phyloP scores from a whole-genome alignment of 2,329 filamentous ascomycete genomes.

The Aspergillus spinulosporus region DNA sequence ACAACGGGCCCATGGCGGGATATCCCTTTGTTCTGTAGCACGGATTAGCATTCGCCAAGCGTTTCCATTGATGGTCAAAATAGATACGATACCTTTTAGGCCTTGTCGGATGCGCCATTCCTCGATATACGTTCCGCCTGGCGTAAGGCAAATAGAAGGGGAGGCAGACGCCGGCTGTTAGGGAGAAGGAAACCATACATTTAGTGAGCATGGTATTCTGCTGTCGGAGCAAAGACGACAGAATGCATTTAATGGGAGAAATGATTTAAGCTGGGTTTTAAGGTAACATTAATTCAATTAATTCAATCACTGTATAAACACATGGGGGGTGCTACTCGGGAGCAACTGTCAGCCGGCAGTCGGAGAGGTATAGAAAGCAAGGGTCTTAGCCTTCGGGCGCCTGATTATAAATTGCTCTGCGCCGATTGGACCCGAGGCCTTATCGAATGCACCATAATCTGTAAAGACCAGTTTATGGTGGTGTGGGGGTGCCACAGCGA shows the following conservation, averaged over 20 bases:
- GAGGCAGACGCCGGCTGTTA: slow-evolving; percentile 10
- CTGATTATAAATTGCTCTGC: not conserved
- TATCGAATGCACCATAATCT: not conserved
- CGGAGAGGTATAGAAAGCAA: not conserved
- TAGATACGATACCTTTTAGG: too few species aligned
- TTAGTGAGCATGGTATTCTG: slow-evolving; percentile 2
- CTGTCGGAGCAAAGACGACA: too few species aligned
- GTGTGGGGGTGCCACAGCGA: too few species aligned
- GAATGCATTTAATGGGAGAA: too few species aligned
- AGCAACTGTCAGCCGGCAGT: too few species aligned
- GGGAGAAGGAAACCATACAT: not conserved
- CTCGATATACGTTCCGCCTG: not conserved
- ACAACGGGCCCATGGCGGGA: slow-evolving; percentile 2
- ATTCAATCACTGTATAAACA: too few species aligned
- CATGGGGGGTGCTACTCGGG: too few species aligned
- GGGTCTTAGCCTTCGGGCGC: not conserved
- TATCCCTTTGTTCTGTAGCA: not conserved
- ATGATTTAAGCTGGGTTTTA: too few species aligned
- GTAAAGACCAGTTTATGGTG: too few species aligned
- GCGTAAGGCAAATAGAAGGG: slow-evolving; percentile 17
- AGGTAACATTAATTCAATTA: too few species aligned
- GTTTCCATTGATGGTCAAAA: too few species aligned
- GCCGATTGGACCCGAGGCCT: slow-evolving; percentile 10
- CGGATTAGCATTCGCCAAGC: not conserved
- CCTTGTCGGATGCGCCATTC: not conserved